These are phyloP conservation scores for Aspergillus asperescens DNA, from an alignment of 495 filamentous ascomycete species.

Conservation along the genomic window DNA sequence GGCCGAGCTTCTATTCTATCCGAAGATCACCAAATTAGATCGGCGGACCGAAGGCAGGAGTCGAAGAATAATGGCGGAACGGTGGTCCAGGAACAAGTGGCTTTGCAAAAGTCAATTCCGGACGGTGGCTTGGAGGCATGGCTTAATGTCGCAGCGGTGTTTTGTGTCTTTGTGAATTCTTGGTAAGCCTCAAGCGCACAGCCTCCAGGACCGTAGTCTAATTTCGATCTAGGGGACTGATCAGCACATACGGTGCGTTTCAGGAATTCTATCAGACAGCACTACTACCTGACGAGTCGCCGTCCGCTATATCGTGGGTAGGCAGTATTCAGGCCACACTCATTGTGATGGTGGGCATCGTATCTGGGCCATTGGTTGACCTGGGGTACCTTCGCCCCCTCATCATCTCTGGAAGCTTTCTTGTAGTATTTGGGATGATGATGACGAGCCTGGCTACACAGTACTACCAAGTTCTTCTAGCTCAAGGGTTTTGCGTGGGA, in stretches of 20 bases:
- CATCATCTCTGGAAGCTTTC: constrained; percentile 25
- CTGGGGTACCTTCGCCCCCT: constrained; percentile 35
- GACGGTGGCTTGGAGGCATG: constrained; percentile 29
- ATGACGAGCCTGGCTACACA: constrained; percentile 39
- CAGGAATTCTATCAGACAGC: constrained; percentile 40
- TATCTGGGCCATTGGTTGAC: constrained; percentile 44
- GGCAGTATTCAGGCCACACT: constrained; percentile 42
- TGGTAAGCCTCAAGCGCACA: constrained; percentile 16
- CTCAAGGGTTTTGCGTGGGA: constrained; percentile 40
- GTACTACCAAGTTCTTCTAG: constrained; percentile 37
- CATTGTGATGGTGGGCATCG: constrained; percentile 35
- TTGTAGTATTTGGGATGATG: constrained; percentile 45
- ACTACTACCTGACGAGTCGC: constrained; percentile 25
- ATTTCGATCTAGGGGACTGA: constrained; percentile 30
- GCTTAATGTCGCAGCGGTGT: constrained; percentile 25
- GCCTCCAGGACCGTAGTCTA: neutral
- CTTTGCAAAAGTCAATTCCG: constrained; percentile 12
- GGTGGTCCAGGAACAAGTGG: neutral
- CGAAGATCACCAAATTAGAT: neutral
- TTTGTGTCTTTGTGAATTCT: constrained; percentile 28
- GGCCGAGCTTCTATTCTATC: neutral
- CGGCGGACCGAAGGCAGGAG: neutral
- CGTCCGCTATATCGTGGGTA: constrained; percentile 43
- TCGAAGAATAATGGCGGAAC: neutral
- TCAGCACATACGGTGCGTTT: constrained; percentile 45